These are phyloP conservation scores for Tagetes erecta DNA, from an alignment of 129 eudicot species.

Conservation along the genomic window DNA sequence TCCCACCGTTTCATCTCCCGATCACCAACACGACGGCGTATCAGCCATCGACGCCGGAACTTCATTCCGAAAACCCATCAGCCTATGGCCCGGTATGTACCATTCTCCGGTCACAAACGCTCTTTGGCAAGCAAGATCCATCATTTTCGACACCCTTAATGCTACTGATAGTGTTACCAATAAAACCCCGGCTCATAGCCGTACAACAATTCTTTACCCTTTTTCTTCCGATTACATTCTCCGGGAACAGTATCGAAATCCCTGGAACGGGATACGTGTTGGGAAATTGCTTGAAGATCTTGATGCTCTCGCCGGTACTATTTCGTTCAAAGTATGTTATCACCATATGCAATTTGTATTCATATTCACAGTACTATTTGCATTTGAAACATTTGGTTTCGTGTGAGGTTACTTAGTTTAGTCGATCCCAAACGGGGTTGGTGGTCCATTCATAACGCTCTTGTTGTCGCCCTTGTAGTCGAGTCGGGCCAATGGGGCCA, in stretches of 20 bases:
- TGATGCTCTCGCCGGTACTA: conserved; percentile 96
- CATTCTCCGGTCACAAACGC: conserved; percentile 97
- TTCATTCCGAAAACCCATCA: conserved; percentile 72
- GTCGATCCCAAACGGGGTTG: too few relatives aligned
- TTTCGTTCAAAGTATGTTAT: conserved; percentile 71
- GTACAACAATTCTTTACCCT: conserved; percentile 67
- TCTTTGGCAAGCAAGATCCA: conserved; percentile 92
- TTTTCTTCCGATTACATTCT: conserved; percentile 68
- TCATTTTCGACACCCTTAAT: conserved; percentile 44
- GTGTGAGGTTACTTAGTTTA: too few relatives aligned
- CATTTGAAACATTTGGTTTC: too few relatives aligned
- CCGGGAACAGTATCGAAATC: conserved; percentile 91
- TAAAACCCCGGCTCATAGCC: conserved; percentile 61
- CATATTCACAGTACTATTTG: too few relatives aligned
- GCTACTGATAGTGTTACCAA: conserved; percentile 21
- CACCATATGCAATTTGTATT: too few relatives aligned
- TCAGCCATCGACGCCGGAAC: conserved; percentile 69
- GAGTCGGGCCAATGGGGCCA: too few relatives aligned
- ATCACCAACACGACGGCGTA: conserved; percentile 23
- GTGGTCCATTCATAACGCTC: too few relatives aligned
- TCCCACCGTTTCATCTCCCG: conserved; percentile 32
- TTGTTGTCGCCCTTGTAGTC: too few relatives aligned
- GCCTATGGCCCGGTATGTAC: conserved; percentile 96
- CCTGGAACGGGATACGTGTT: conserved; percentile 83
- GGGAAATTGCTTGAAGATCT: conserved; percentile 96